Base-by-base conservation (phyloP, 805 yeast species). In the Candida pseudofarinosa region DNA sequence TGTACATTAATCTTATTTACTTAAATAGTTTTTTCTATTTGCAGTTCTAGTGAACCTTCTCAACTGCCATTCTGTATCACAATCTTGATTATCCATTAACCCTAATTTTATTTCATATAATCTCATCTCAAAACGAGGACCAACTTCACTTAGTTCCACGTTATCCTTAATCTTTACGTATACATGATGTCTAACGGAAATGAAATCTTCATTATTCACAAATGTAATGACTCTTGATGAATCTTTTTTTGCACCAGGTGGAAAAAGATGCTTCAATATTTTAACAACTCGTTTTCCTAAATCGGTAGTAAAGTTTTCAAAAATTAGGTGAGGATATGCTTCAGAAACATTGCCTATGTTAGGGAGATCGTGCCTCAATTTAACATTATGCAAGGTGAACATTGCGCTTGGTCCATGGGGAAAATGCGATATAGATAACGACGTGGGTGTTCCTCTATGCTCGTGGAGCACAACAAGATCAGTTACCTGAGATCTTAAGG, bases 101-200 rank as follows among this genome's bases (percentile, higher is more conserved):
- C 99, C 97, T 52, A 93, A 73, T 56, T 83, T 78, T 50, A 93
- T 69, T 63, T 91, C 97, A 61, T 81, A 93, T 51, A 93, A 69
- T 60, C 89, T 79, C 98, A 93, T 90, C 65, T 93, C 99, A 55
- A 93, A 93, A 49, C 99, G 74, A n/a, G 99, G 99, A 0, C 99
- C 99, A 31, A 93, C 85, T 62, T 93, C 99, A 45, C 97, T 90
- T 43, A 93, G 66, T 61, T 93, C 98, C 1, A 89, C 96, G 30
- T 81, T 76, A 48, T 89, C 96, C 52, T 84, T 83, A 0, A 97
- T 88, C 59, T 80, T 83, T 4, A 89, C 96, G 60, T 86, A 93
- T 1, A 93, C 85, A 60, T 93, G 99, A 58, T 93, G 99, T 63
- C 99, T 79, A 4, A 93, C 97, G 47, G 89, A 80, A 47, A 93